Base-by-base conservation (phyloP, 495 filamentous ascomycete species). In the Hypoxylon fuscum region DNA sequence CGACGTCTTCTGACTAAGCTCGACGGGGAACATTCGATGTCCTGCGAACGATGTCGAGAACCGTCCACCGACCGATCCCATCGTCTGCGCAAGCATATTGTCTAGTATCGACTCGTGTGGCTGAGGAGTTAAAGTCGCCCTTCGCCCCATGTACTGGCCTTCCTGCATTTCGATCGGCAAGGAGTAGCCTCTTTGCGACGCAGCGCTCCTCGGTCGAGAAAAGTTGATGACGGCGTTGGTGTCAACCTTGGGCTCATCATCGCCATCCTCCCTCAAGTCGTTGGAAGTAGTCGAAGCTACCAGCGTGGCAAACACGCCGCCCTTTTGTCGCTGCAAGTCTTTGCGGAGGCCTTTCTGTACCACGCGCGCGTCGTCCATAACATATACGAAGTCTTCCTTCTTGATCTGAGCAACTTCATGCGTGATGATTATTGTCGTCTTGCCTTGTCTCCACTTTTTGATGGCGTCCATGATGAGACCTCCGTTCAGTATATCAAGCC, bases 341-440 rank as follows among this genome's bases (percentile, higher is more conserved):
- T 64, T 69, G n/a, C 72, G 65, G 25, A 75, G 63, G 0, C 94
- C 95, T 58, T 88, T 76, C 64, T 96, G 84, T 2, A 89, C 83
- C 3, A 96, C 78, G 1, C 62, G 65, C 0, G 91, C 91, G 9
- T 87, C 69, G 38, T 96, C 88, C 43, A 98, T 73, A 1, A 97
- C 82, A 58, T 95, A 97, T 1, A 93, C 83, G 67, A 87, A 94
- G 51, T 97, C 93, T 14, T 85, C 63, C 0, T 85, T 80, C 20
- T 74, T 74, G 31, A 98, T 96, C 46, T 96, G 90, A 0, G 87
- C 83, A 43, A 92, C 87, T 59, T 98, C 92, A 65, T 98, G 95
- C 0, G 95, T 97, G 67, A 98, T 91, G 45, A 96, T 88, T 42
- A 97, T 89, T 2, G 92, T 96, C 0, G 93, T 97, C 68, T 90